Conservation (phyloP, 2,329 filamentous ascomycete genomes). For the Aspergillus tanneri region DNA sequence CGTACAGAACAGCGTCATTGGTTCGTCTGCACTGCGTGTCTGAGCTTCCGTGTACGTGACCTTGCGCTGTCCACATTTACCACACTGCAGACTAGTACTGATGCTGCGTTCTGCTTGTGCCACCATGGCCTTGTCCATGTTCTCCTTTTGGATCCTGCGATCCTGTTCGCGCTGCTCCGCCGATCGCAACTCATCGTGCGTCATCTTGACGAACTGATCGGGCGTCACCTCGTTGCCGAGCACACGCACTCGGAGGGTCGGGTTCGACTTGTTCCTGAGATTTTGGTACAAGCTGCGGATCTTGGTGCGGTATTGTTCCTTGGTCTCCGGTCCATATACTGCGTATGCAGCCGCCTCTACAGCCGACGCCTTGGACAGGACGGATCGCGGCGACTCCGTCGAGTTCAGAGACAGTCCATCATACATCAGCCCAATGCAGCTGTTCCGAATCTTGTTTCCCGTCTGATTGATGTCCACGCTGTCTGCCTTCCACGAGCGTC, state of each 20-base stretch:
- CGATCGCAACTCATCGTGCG: constrained; percentile 86
- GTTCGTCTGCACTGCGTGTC: constrained; percentile 92
- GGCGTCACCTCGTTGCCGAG: constrained; percentile 70
- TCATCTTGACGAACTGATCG: constrained; percentile 78
- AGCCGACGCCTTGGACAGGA: constrained; percentile 66
- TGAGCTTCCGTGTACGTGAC: constrained; percentile 96
- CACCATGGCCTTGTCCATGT: constrained; percentile 96
- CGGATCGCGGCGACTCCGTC: constrained; percentile 56
- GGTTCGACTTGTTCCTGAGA: constrained; percentile 88
- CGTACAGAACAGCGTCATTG: constrained; percentile 55
- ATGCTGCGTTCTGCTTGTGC: constrained; percentile 89
- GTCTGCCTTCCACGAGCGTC: constrained; percentile 79
- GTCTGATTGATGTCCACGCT: constrained; percentile 76
- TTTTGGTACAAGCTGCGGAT: constrained; percentile 92
- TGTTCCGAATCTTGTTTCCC: constrained; percentile 70
- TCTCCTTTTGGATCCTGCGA: constrained; percentile 76
- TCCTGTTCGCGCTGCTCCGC: constrained; percentile 76
- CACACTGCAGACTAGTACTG: constrained; percentile 81
- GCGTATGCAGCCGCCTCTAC: constrained; percentile 76
- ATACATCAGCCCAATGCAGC: constrained; percentile 87
- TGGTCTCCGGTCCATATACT: constrained; percentile 67
- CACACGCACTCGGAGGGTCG: constrained; percentile 71
- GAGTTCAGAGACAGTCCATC: constrained; percentile 81
- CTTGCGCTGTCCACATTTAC: constrained; percentile 89
- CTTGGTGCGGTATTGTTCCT: constrained; percentile 76